phyloP scores from a whole-genome alignment of 305 asterid genomes.

The Andrographis paniculata region DNA sequence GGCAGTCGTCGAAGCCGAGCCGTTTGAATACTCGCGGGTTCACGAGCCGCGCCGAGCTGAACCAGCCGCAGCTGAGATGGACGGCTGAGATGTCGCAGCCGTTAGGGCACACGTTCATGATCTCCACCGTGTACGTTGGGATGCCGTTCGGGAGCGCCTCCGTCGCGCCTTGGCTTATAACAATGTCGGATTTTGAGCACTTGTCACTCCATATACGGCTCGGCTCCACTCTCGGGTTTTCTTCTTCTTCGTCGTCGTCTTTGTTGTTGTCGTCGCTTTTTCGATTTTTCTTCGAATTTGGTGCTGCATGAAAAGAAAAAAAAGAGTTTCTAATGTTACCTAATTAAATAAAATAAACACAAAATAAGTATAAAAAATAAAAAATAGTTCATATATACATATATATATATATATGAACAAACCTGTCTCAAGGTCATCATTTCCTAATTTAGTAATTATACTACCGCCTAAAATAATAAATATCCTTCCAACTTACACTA shows the following conservation, averaged over 20 bases:
- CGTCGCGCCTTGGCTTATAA: constrained; percentile 74
- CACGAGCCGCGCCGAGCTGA: constrained; percentile 84
- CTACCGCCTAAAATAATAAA: too few species aligned
- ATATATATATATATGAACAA: too few species aligned
- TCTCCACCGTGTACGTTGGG: constrained; percentile 57
- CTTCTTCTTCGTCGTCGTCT: too few species aligned
- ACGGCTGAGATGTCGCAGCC: background rate
- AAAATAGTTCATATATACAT: too few species aligned
- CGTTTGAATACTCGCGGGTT: constrained; percentile 77
- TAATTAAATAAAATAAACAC: too few species aligned
- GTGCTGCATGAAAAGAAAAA: background rate
- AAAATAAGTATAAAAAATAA: too few species aligned
- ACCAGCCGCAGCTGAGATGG: constrained; percentile 25
- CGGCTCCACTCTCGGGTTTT: constrained; percentile 32
- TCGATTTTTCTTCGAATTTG: background rate
- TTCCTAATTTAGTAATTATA: too few species aligned
- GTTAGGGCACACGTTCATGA: constrained; percentile 13
- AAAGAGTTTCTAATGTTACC: constrained; percentile 9
- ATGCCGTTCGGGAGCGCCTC: constrained; percentile 73
- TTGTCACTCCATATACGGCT: constrained; percentile 70
- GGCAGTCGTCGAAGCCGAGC: constrained; percentile 37
- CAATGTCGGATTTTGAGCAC: constrained; percentile 63
- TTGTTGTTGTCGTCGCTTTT: background rate
- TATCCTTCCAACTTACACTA: too few species aligned
- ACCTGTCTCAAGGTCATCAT: too few species aligned